phyloP scores from a whole-genome alignment of 2,329 filamentous ascomycete species.

The Cladosporium sp. region DNA sequence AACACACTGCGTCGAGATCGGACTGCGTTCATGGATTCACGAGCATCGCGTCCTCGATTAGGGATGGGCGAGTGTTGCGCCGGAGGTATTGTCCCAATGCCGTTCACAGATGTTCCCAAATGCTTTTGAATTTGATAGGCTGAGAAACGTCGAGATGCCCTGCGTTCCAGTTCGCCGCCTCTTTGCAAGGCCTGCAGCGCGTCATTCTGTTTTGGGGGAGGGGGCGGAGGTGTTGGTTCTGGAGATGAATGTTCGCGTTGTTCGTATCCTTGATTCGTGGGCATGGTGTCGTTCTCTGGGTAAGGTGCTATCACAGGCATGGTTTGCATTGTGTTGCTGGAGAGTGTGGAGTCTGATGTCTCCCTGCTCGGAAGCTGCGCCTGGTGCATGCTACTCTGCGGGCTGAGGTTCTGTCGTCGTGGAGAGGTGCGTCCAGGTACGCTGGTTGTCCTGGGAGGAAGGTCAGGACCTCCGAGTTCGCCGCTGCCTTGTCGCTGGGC shows the following conservation, averaged over 20 bases:
- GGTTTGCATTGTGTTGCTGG: constrained; percentile 72
- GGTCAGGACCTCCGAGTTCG: constrained; percentile 39
- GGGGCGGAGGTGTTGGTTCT: constrained; percentile 66
- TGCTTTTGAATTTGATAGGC: constrained; percentile 97
- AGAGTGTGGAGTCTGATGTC: constrained; percentile 58
- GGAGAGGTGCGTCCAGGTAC: constrained; percentile 42
- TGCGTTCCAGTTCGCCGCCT: constrained; percentile 85
- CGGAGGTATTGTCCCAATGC: constrained; percentile 79
- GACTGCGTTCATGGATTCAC: constrained; percentile 77
- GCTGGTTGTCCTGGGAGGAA: constrained; percentile 46
- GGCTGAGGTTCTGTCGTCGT: constrained; percentile 35
- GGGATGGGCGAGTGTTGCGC: constrained; percentile 75
- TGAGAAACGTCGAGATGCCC: constrained; percentile 90
- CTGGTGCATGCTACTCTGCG: constrained; percentile 30
- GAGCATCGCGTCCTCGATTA: constrained; percentile 76
- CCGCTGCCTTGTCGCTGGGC: constrained; percentile 37
- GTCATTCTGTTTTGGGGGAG: constrained; percentile 79
- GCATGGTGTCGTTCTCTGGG: constrained; percentile 56
- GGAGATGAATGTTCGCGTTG: constrained; percentile 34
- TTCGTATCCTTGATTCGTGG: constrained; percentile 22
- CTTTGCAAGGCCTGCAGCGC: constrained; percentile 86
- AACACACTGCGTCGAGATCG: constrained; percentile 52
- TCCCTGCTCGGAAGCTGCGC: constrained; percentile 24
- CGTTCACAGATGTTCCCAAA: constrained; percentile 73
- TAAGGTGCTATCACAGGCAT: constrained; percentile 72